phyloP scores from a whole-genome alignment of 371 early-diverging fungal species.

The Phascolomyces articulosus region DNA sequence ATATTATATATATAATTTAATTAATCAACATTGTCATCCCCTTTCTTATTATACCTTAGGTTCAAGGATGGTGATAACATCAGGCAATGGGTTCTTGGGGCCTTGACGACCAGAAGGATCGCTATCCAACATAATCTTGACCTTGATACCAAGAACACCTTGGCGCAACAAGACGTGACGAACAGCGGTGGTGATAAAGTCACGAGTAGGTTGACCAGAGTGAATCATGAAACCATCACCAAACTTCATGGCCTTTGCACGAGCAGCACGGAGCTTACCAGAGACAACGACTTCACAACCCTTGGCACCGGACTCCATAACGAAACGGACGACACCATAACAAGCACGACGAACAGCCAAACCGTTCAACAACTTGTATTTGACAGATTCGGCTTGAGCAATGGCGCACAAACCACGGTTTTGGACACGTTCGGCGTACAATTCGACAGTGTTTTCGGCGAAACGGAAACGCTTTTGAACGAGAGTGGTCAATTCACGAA shows the following conservation, averaged over 20 bases:
- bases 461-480: conserved; percentile 99
- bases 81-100: conserved; percentile 97
- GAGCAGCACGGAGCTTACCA: conserved; percentile 99
- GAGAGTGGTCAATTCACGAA: conserved; percentile 97
- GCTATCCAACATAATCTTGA: conserved; percentile 99
- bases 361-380: conserved; percentile 97
- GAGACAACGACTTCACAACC: conserved; percentile 99
- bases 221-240: conserved; percentile 99
- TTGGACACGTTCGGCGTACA: conserved; percentile 98
- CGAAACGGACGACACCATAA: conserved; percentile 98
- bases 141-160: conserved; percentile 99
- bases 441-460: conserved; percentile 96
- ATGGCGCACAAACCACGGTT: conserved; percentile 99
- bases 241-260: conserved; percentile 99
- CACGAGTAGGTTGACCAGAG: conserved; percentile 98
- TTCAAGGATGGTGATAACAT: conserved; percentile 95
- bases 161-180: conserved; percentile 99
- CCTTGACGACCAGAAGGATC: conserved; percentile 98
- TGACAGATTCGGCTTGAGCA: conserved; percentile 99
- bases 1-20: no score
- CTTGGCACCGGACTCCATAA: conserved; percentile 99
- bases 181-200: conserved; percentile 97
- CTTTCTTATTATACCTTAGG: conserved; percentile 61
- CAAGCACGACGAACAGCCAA: conserved; percentile 98
- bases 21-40: neutral